Base-by-base conservation (phyloP, 2,329 filamentous ascomycete genomes). In the Bisporella sp. region DNA sequence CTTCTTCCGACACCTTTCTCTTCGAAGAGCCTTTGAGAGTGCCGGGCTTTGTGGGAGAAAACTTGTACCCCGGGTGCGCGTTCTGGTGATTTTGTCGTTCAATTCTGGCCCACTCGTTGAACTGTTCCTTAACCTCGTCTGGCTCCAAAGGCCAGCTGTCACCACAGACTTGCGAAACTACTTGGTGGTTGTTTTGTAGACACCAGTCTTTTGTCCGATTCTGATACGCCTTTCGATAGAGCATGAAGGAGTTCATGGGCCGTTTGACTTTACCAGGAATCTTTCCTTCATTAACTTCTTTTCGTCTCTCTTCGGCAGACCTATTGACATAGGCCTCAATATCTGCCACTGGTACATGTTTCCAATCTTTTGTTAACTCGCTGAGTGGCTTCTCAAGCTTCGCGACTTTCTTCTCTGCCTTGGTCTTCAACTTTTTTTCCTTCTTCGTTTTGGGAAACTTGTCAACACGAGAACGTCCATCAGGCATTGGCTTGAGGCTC, bases 231-330 rank as follows among this genome's bases (percentile, higher is more conserved):
- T 93, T 96, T 41, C 93, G 85, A 68, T 99, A 99, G 46, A 99
- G 75, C 86, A 99, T 96, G 72, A 97, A 99, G 1, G 89, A 92
- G 68, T 99, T 99, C 85, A 96, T 95, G 3, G 93, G 91, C 31
- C 93, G 79, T 62, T 92, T 89, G 59, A 97, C 79, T 65, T 91
- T 90, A 30, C 87, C 87, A 2, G 73, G 74, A 35, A 82, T 73
- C 61, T 84, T 89, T 51, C 82, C 78, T 60, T 80, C 78, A 41
- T 81, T 77, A 7, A 85, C 82, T 66, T 96, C 90, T 49, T 73
- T 70, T 45, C 73, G 74, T 50, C 92, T 80, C 5, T 76, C 76
- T 50, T 88, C 83, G 2, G 73, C 69, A 7, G 86, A 73, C 46
- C 92, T 79, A 60, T 85, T 81, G 35, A 95, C 90, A 73, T 87